Base-by-base conservation (phyloP, 345 rosid genomes). In the Pelargonium nanum region DNA sequence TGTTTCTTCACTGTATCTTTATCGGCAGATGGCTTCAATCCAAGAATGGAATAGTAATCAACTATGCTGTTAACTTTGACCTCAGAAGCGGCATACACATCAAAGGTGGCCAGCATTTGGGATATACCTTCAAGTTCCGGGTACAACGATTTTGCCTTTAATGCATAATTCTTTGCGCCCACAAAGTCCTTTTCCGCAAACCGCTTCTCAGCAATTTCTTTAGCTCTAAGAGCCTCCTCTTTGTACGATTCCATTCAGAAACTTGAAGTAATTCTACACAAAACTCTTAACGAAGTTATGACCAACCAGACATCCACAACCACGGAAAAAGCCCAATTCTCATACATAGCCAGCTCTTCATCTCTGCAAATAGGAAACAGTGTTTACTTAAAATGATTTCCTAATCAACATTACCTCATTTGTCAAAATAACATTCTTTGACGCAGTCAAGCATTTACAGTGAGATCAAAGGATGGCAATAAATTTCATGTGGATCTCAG, bases 101-200 rank as follows among this genome's bases (percentile, higher is more conserved):
- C 97, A 53, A 84, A 93, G 6, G 97, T 93, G n/a, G 89, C 81
- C 58, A 93, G 80, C 97, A 92, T 89, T 71, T 89, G 97, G 62
- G 97, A 78, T 56, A 92, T 78, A 58, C 97, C 97, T 63, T 93
- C 99, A 25, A 87, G 70, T 56, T 75, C 96, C 2, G 99, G 97
- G 73, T 68, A 89, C 56, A 93, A 67, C 0, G 82, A 57, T 73
- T 80, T 87, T 22, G 99, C 97, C 71, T 85, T 85, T 66, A 85
- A 56, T 5, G 99, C 97, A 76, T 83, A 85, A 58, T 64, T 85
- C 76, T 80, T 89, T 0, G 99, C 99, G 2, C 84, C 81, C 0
- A 77, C 60, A 71, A 84, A 93, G 72, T 93, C 97, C 67, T 76
- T 87, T 55, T 93, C 94, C 2, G 63, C 74, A 79, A 87, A 93